Conservation (phyloP, 805 yeast species). For the Teunomyces barrocoloradensis region DNA sequence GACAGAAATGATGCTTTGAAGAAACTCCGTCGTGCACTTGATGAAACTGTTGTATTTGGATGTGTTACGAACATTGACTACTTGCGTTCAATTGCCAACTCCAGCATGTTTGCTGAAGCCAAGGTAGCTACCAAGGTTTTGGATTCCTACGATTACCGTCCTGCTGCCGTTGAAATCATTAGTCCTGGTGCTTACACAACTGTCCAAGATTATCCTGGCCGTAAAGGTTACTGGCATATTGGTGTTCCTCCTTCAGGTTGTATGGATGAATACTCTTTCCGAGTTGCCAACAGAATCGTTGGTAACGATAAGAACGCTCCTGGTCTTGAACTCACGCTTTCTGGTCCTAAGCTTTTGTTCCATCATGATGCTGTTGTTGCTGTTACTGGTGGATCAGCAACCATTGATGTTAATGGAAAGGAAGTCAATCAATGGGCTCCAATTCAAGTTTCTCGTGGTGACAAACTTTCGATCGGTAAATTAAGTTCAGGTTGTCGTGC, state of each 20-base stretch:
- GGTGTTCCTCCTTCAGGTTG: conserved; percentile 99
- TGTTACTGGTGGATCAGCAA: conserved; percentile 81
- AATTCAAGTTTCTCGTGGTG: conserved; percentile 67
- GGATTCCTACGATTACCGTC: conserved; percentile 74
- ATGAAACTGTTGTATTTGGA: conserved; percentile 86
- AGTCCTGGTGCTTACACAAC: conserved; percentile 80
- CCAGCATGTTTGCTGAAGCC: conserved; percentile 80
- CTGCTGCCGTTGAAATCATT: conserved; percentile 80
- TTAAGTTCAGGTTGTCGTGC: conserved; percentile 81
- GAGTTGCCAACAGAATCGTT: conserved; percentile 85
- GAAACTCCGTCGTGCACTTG: conserved; percentile 74
- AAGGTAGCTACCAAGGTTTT: conserved; percentile 84
- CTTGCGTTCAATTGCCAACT: conserved; percentile 77
- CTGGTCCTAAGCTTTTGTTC: conserved; percentile 83
- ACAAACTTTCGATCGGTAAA: conserved; percentile 77
- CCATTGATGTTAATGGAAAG: conserved; percentile 63
- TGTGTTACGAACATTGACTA: conserved; percentile 89
- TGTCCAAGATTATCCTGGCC: conserved; percentile 96
- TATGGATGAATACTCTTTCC: conserved; percentile 90
- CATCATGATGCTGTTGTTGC: conserved; percentile 77
- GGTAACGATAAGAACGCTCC: conserved; percentile 84
- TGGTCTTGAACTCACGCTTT: conserved; percentile 84
- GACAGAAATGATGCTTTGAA: conserved; percentile 82
- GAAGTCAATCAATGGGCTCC: conserved; percentile 69
- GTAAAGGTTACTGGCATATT: conserved; percentile 80